Evolutionary conservation across 768 basidiomycete genomes (phyloP), one percentile per base, ranked within the genome.

Genomic region (Favolaschia claudopus): DNA sequence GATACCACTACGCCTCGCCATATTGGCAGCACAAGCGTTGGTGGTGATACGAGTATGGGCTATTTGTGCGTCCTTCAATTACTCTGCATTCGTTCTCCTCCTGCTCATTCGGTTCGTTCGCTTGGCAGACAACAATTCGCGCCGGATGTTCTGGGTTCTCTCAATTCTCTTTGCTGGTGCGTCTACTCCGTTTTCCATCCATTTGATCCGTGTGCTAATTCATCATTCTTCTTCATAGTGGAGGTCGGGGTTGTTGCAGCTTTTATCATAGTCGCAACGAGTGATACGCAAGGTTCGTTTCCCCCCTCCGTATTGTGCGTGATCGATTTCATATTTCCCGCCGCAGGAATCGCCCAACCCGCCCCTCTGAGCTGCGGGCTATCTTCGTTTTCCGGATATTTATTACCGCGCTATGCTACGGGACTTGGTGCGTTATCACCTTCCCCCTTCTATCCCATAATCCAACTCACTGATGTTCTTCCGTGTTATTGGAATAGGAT

Each of bases 21-120:
- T 63, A 25, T 49, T 63, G 19, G 62, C 57, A 1, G 62, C 63
- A 20, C 63, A 64, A 49, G 63, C 58, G 0, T 31, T 64, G 3
- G 56, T 64, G 24, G 56, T 54, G 33, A 61, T 61, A 14, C 49
- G 63, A 22, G 58, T 64, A 2, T 64, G 63, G 58, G 63, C 63
- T 0, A 64, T 64, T 24, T 64, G 63, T 64, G 44, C 22, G 58
- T 59, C 14, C 37, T 34, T n/a, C n/a, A n/a, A n/a, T n/a, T n/a
- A n/a, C 28, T 19, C 19, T 31, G 10, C 5, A 12, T 15, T 29
- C 14, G 5, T 27, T 34, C 29, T 27, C 27, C 31, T 3, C 7
- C 15, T n/a, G 22, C 50, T 37, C 5, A 45, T 3, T 29, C 10
- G 47, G 15, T 27, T 17, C 29, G 24, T 28, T 15, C 20, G 20